phyloP scores from a whole-genome alignment of 2,329 filamentous ascomycete species.

The Colletotrichum cuscutae region DNA sequence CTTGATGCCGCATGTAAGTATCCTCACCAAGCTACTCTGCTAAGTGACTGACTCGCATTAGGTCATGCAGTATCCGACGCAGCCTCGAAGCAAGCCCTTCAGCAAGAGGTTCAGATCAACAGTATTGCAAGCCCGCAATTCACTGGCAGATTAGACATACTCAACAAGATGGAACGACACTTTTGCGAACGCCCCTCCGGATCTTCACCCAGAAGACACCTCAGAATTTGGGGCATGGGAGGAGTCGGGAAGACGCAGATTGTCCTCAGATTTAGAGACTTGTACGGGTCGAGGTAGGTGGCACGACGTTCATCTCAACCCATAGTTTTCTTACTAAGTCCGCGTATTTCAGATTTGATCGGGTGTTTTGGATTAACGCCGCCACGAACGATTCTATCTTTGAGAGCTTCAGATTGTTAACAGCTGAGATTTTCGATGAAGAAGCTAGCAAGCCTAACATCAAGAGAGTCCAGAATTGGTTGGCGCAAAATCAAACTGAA shows the following conservation, averaged over 20 bases:
- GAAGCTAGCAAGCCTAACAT: conserved; percentile 6
- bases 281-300: conserved; percentile 34
- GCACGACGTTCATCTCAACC: background rate
- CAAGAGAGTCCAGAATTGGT: conserved; percentile 33
- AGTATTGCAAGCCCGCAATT: conserved; percentile 30
- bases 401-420: conserved; percentile 38
- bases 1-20: conserved; percentile 38
- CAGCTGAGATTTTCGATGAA: conserved; percentile 12
- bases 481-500: conserved; percentile 28
- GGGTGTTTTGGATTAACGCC: conserved; percentile 45
- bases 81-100: background rate
- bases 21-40: background rate
- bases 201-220: conserved; percentile 32
- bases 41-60: background rate
- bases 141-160: conserved; percentile 40
- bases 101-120: background rate
- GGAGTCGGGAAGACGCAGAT: conserved; percentile 47
- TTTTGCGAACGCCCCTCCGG: conserved; percentile 24
- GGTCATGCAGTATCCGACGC: conserved; percentile 21
- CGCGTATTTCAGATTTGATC: conserved; percentile 37
- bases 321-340: background rate
- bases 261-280: conserved; percentile 40
- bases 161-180: conserved; percentile 35
- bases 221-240: conserved; percentile 42
- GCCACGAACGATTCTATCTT: conserved; percentile 36